Percentiles rank a stretch among this genome's conserved stretches.
Evolutionary conservation across 1,284 basidiomycete genomes (phyloP).

Genomic region (Ganoderma lucidum): DNA sequence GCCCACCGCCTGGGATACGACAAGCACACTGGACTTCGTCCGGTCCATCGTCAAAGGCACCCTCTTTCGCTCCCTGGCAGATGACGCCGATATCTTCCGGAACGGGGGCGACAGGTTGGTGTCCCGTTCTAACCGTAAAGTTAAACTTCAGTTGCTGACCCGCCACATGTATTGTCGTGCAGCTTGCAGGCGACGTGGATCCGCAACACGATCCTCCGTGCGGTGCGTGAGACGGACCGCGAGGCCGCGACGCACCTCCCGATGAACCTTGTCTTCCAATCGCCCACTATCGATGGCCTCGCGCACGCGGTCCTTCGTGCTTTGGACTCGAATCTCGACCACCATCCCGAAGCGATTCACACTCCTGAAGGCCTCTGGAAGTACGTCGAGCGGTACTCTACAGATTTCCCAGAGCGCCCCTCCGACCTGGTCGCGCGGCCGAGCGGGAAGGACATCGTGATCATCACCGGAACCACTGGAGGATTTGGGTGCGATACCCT

Average conservation of each 20-base stretch:
- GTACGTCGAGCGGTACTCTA: constrained; percentile 34
- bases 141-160: too few species aligned
- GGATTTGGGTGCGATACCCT: constrained; percentile 44
- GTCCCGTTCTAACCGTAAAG: background rate
- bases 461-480: constrained; percentile 49
- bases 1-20: constrained; percentile 36
- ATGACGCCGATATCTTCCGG: constrained; percentile 39
- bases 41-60: constrained; percentile 37
- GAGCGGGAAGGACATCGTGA: constrained; percentile 32
- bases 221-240: constrained; percentile 31
- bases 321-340: background rate
- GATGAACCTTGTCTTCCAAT: constrained; percentile 43
- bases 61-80: constrained; percentile 22
- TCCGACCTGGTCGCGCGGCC: background rate
- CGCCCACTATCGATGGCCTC: constrained; percentile 42
- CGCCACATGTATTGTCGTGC: background rate
- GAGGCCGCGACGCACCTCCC: constrained; percentile 30
- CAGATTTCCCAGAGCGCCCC: constrained; percentile 3
- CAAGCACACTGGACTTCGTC: constrained; percentile 34
- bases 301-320: background rate
- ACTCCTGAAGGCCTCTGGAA: constrained; percentile 34
- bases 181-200: constrained; percentile 48
- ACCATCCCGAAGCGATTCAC: background rate
- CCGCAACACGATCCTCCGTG: constrained; percentile 42
- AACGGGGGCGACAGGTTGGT: constrained; percentile 47